phyloP scores from a whole-genome alignment of 1,139 yeast species.

The Groenewaldozyma auringiensis region DNA sequence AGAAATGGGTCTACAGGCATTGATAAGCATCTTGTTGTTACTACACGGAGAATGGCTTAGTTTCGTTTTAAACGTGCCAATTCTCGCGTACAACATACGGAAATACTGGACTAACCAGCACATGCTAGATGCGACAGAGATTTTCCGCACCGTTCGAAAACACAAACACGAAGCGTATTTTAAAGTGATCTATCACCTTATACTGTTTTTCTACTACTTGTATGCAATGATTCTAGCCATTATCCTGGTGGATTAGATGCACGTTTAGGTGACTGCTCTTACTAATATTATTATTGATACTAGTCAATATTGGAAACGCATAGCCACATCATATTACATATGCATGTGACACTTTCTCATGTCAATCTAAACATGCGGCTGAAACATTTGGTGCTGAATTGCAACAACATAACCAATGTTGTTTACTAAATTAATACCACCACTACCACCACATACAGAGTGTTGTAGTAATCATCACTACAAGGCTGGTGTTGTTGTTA shows the following conservation, averaged over 20 bases:
- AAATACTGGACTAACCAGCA: constrained; percentile 64
- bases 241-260: constrained; percentile 32
- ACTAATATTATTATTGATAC: background rate
- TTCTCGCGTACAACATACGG: constrained; percentile 70
- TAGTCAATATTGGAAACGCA: background rate
- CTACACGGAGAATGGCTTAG: constrained; percentile 85
- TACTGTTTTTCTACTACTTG: constrained; percentile 84
- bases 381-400: background rate
- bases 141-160: constrained; percentile 80
- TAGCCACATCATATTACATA: background rate
- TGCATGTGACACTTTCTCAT: background rate
- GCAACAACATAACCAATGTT: no score
- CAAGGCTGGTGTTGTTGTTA: no score
- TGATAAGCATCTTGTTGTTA: constrained; percentile 56
- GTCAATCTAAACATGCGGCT: background rate
- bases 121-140: constrained; percentile 87
- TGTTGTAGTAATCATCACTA: no score
- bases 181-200: constrained; percentile 77
- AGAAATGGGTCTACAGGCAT: constrained; percentile 74
- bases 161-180: constrained; percentile 84
- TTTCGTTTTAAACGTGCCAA: constrained; percentile 69
- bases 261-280: background rate
- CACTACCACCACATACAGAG: no score
- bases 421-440: no score
- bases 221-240: constrained; percentile 90